phyloP scores from a whole-genome alignment of 2,329 filamentous ascomycete species.

The Ustulina deusta region DNA sequence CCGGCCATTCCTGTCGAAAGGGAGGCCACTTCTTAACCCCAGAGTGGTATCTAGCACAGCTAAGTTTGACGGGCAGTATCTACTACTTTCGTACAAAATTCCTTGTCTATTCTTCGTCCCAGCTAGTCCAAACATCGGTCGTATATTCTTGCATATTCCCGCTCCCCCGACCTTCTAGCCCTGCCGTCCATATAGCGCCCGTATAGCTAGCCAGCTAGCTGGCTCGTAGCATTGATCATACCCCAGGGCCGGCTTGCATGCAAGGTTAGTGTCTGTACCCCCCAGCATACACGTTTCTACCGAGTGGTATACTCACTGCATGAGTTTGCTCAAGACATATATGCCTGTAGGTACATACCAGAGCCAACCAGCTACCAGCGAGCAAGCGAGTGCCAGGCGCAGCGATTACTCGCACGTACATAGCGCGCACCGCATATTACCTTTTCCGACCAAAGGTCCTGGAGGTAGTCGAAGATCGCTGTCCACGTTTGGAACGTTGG shows the following conservation, averaged over 20 bases:
- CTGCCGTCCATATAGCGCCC: slow-evolving; percentile 23
- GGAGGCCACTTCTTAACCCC: slow-evolving; percentile 36
- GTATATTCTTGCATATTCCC: slow-evolving; percentile 36
- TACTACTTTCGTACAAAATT: slow-evolving; percentile 46
- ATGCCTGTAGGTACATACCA: slow-evolving; percentile 27
- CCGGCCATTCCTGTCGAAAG: slow-evolving; percentile 33
- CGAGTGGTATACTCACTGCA: slow-evolving; percentile 29
- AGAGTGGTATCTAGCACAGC: slow-evolving; percentile 32
- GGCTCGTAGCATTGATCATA: slow-evolving; percentile 40
- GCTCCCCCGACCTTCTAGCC: slow-evolving; percentile 26
- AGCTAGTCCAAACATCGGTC: slow-evolving; percentile 26
- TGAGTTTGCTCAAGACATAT: slow-evolving; percentile 33
- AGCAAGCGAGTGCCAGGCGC: slow-evolving; percentile 34
- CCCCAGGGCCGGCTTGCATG: slow-evolving; percentile 26
- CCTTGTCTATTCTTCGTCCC: slow-evolving; percentile 41
- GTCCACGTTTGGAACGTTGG: slow-evolving; percentile 27
- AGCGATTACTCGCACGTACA: slow-evolving; percentile 42
- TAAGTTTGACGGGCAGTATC: slow-evolving; percentile 36
- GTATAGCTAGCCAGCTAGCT: slow-evolving; percentile 25
- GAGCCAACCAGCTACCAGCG: slow-evolving; percentile 35
- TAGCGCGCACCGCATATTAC: slow-evolving; percentile 44
- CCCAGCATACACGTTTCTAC: slow-evolving; percentile 37
- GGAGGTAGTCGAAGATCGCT: slow-evolving; percentile 38
- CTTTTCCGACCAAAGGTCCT: slow-evolving; percentile 37
- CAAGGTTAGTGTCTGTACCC: slow-evolving; percentile 34